Evolutionary conservation across 331 rosid genomes (phyloP).

Genomic region (Quercus tomentella): DNA sequence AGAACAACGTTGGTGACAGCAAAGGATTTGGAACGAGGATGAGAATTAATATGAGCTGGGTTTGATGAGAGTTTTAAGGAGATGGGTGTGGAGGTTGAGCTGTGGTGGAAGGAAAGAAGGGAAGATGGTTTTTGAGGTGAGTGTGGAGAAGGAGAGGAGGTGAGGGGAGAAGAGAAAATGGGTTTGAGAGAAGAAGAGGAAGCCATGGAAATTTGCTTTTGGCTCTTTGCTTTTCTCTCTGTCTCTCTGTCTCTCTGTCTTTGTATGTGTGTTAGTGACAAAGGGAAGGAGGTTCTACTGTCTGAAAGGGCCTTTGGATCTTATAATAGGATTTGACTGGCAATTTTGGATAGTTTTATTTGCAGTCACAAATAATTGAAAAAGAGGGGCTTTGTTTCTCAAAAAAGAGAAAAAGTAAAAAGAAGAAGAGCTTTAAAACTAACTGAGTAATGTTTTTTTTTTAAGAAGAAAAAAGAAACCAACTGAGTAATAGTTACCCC

Average conservation of each 20-base stretch:
- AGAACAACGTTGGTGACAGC: conserved; percentile 28
- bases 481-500: too few relatives aligned
- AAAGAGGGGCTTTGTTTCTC: neutral
- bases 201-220: neutral
- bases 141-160: conserved; percentile 4
- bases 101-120: conserved; percentile 39
- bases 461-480: too few relatives aligned
- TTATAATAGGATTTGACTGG: neutral
- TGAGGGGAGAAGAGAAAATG: conserved; percentile 16
- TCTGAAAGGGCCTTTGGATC: neutral
- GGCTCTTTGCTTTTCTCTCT: neutral
- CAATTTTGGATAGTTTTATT: neutral
- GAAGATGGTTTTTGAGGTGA: conserved; percentile 20
- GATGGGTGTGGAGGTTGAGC: conserved; percentile 14
- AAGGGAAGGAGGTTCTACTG: neutral
- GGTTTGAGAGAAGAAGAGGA: conserved; percentile 60
- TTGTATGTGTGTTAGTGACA: neutral
- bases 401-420: too few relatives aligned
- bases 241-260: neutral
- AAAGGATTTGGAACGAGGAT: conserved; percentile 3
- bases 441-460: too few relatives aligned
- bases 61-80: conserved; percentile 19
- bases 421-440: too few relatives aligned
- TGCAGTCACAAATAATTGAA: neutral
- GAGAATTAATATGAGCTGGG: neutral